Percentiles rank a stretch among this genome's conserved stretches.
Evolutionary conservation across 352 stramenopile species (phyloP).

Genomic region (Globisporangium heterothallicum): DNA sequence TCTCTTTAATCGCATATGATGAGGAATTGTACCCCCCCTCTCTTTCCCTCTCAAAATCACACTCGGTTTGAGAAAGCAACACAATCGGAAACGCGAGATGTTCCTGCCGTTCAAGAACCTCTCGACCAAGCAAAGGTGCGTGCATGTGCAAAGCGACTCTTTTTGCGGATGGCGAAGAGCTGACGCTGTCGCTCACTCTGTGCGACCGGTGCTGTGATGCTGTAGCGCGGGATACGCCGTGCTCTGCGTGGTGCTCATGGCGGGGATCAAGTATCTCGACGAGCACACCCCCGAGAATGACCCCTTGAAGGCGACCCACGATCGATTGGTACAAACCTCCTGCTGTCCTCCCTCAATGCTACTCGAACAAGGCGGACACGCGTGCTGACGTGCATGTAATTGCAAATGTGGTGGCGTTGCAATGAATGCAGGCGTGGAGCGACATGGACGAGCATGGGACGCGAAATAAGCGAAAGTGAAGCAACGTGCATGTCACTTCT

Average conservation of each 20-base stretch:
- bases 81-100: neutral
- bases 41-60: neutral
- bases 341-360: neutral
- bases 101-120: conserved; percentile 64
- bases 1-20: neutral
- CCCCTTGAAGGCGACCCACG: conserved; percentile 24
- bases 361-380: neutral
- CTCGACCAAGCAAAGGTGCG: conserved; percentile 50
- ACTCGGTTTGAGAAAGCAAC: no score
- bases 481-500: no score
- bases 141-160: neutral
- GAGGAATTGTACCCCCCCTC: neutral
- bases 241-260: conserved; percentile 53
- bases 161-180: neutral
- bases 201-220: neutral
- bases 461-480: conserved; percentile 2
- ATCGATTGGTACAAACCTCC: conserved; percentile 39
- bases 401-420: neutral
- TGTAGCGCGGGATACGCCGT: conserved; percentile 51
- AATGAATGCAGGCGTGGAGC: conserved; percentile 43
- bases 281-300: conserved; percentile 43
- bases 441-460: conserved; percentile 44
- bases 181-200: neutral
- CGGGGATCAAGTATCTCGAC: conserved; percentile 69
- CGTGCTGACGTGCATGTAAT: neutral